Percentiles rank a stretch among this genome's conserved stretches.
Evolutionary conservation across 352 stramenopile genomes (phyloP).

Genomic region (Phytophthora fragariaefolia): DNA sequence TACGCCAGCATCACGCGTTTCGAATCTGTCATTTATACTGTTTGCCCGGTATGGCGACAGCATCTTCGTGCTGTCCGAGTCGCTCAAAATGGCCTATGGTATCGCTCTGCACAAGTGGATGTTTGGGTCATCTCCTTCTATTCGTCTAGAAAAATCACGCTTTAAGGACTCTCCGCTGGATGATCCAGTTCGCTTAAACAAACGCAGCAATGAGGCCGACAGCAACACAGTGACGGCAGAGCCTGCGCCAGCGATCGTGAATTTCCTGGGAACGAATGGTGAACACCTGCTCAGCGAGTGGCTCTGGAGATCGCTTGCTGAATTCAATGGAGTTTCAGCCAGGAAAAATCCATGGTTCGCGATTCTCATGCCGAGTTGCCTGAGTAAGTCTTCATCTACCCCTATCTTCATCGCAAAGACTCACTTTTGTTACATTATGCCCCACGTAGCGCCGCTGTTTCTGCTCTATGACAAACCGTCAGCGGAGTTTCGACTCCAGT

Average conservation of each 20-base stretch:
- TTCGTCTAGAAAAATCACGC: neutral
- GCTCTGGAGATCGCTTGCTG: conserved; percentile 21
- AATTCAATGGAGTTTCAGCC: conserved; percentile 14
- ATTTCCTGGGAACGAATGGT: conserved; percentile 22
- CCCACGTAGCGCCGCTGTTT: conserved; percentile 15
- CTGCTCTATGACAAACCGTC: conserved; percentile 25
- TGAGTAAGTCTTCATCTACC: conserved; percentile 7
- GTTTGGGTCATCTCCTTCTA: neutral
- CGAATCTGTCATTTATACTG: conserved; percentile 40
- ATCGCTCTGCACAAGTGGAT: conserved; percentile 3
- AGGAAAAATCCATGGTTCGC: conserved; percentile 15
- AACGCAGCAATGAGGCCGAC: neutral
- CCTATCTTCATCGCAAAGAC: neutral
- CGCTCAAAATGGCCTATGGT: conserved; percentile 26
- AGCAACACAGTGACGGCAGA: neutral
- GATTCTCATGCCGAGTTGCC: conserved; percentile 20
- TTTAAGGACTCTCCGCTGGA: conserved; percentile 12
- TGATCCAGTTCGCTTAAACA: neutral
- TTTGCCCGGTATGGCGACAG: conserved; percentile 45
- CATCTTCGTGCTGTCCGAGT: conserved; percentile 28
- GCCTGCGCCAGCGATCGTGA: conserved; percentile 4
- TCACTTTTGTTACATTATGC: neutral
- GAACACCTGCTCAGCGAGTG: conserved; percentile 37
- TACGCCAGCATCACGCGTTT: conserved; percentile 5
- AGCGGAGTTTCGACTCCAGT: conserved; percentile 20